Evolutionary conservation across 1,139 yeast species (phyloP).

Genomic region (Arxiozyma bovina): DNA sequence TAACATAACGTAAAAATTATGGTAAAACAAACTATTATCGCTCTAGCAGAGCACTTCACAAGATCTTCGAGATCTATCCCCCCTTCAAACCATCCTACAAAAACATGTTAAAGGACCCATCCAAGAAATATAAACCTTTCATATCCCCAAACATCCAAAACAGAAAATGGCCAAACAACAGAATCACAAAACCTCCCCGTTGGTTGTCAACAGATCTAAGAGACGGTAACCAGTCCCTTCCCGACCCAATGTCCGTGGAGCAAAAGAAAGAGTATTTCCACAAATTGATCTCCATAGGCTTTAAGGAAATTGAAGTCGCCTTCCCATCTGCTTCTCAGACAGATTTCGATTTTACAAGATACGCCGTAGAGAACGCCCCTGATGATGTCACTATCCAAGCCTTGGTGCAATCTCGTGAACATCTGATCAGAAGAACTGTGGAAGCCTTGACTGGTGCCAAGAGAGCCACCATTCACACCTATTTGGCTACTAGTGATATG

Average conservation of each 20-base stretch:
- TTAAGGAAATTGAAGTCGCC: slow-evolving; percentile 93
- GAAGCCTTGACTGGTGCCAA: slow-evolving; percentile 87
- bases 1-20: not conserved
- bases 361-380: slow-evolving; percentile 88
- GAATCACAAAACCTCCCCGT: slow-evolving; percentile 76
- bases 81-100: slow-evolving; percentile 32
- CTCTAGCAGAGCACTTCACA: slow-evolving; percentile 8
- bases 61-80: slow-evolving; percentile 23
- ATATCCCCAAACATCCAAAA: slow-evolving; percentile 59
- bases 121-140: slow-evolving; percentile 64
- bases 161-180: slow-evolving; percentile 80
- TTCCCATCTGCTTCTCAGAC: slow-evolving; percentile 96
- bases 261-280: slow-evolving; percentile 86
- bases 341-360: slow-evolving; percentile 91
- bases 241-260: slow-evolving; percentile 90
- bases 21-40: not conserved
- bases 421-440: slow-evolving; percentile 78
- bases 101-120: slow-evolving; percentile 64
- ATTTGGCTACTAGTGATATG: slow-evolving; percentile 84
- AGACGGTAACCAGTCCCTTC: slow-evolving; percentile 95
- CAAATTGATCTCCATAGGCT: slow-evolving; percentile 77
- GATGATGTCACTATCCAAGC: slow-evolving; percentile 90
- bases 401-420: slow-evolving; percentile 86
- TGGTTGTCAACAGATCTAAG: slow-evolving; percentile 95
- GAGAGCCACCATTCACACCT: slow-evolving; percentile 81